Base-by-base conservation (phyloP, 805 yeast species). In the Lipomyces spencermartinsiae region DNA sequence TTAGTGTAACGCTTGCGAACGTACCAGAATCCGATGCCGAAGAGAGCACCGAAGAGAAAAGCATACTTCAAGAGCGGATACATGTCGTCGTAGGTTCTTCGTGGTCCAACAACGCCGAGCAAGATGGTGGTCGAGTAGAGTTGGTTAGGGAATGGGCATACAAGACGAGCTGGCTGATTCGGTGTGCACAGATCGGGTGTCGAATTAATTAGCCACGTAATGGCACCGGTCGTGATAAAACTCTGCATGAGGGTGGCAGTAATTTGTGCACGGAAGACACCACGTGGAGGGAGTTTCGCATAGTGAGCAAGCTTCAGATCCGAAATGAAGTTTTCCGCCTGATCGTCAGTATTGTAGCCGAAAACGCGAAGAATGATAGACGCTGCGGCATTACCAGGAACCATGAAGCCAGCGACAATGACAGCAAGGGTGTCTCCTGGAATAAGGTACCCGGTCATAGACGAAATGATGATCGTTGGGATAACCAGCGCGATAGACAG, bases 401-500 rank as follows among this genome's bases (percentile, higher is more conserved):
- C 80, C 7, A 83, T 78, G 68, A 81, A 82, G 0, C 85, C 85
- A 19, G 82, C 84, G 55, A 83, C 78, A 66, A 83, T 74, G 64
- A 73, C 82, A 75, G 82, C 80, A 65, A 87, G 77, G 16, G 49
- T 57, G 34, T 62, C 84, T 84, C 73, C 64, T 16, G 64, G 58
- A 68, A 88, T 84, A 1, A 83, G 75, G 61, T 80, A 84, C 12
- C 68, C 89, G 0, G 92, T 87, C 39, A 86, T 83, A 2, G 91
- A 89, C 31, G 83, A 85, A 62, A 89, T 83, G 31, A 89, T 79
- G 2, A 89, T 87, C 29, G 87, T 80, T 6, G 93, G 93, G 59
- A 89, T 79, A 61, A 89, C 77, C 74, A 88, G 84, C 12, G 85
- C 76, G 53, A 85, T 75, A 61, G 87, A 85, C 68, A 89, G 81